phyloP scores from a whole-genome alignment of 768 basidiomycete species.

The Mycena latifolia region DNA sequence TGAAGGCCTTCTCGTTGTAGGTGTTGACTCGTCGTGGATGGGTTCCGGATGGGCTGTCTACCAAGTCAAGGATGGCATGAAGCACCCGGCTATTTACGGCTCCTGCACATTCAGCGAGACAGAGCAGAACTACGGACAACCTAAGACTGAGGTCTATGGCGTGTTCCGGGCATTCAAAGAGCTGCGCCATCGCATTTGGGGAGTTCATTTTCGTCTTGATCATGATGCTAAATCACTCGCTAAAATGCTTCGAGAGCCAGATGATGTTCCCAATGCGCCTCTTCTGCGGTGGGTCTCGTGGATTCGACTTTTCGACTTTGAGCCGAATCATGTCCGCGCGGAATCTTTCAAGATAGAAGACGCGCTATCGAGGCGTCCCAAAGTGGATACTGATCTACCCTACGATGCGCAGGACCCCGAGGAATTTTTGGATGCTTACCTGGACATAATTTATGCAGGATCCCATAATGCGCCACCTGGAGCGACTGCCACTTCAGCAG shows the following conservation, averaged over 20 bases:
- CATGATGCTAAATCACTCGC: slow-evolving; percentile 51
- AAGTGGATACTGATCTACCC: slow-evolving; percentile 13
- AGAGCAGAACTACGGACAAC: too few relatives aligned
- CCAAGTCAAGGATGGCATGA: slow-evolving; percentile 41
- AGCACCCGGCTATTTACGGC: slow-evolving; percentile 44
- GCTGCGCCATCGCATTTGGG: slow-evolving; percentile 45
- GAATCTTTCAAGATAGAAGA: slow-evolving; percentile 39
- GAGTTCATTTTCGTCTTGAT: slow-evolving; percentile 46
- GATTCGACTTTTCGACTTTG: slow-evolving; percentile 49
- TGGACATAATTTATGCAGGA: slow-evolving; percentile 18
- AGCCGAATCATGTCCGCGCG: too few relatives aligned
- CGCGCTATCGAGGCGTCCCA: slow-evolving; percentile 45
- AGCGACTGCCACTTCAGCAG: slow-evolving; percentile 1
- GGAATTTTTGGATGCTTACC: slow-evolving; percentile 42
- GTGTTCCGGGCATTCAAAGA: slow-evolving; percentile 46
- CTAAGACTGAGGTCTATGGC: slow-evolving; percentile 54
- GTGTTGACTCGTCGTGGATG: slow-evolving; percentile 47
- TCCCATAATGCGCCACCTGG: neutral
- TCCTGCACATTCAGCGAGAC: slow-evolving; percentile 49
- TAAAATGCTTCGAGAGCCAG: slow-evolving; percentile 51
- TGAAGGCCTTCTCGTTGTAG: slow-evolving; percentile 44
- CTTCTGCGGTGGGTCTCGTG: slow-evolving; percentile 54
- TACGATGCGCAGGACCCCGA: slow-evolving; percentile 42
- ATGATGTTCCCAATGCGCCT: slow-evolving; percentile 48
- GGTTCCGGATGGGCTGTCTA: slow-evolving; percentile 51